Percentiles rank a stretch among this genome's conserved stretches.
phyloP scores from a whole-genome alignment of 2,329 filamentous ascomycete genomes.

The Chalara sp. region DNA sequence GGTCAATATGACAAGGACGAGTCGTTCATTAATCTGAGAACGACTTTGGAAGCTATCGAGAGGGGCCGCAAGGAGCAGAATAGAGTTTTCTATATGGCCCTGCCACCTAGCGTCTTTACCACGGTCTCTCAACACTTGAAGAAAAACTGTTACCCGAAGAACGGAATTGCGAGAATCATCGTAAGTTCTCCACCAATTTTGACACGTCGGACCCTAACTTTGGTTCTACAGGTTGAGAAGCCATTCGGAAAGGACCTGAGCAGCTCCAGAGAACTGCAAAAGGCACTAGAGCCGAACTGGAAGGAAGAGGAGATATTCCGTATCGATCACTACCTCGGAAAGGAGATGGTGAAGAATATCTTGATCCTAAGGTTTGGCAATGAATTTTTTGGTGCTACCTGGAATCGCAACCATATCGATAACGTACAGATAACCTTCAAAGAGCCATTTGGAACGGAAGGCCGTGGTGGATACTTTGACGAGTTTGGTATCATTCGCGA shows the following conservation, averaged over 20 bases:
- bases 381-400: conserved; percentile 96
- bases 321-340: conserved; percentile 98
- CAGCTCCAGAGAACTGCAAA: conserved; percentile 90
- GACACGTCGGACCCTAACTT: neutral
- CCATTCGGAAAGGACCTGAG: conserved; percentile 95
- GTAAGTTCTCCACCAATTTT: conserved; percentile 44
- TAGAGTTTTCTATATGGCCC: conserved; percentile 97
- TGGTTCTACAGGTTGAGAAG: conserved; percentile 74
- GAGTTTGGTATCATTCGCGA: conserved; percentile 99
- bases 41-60: conserved; percentile 82
- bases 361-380: conserved; percentile 97
- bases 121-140: conserved; percentile 96
- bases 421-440: conserved; percentile 99
- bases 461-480: conserved; percentile 96
- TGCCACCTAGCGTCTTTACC: conserved; percentile 96
- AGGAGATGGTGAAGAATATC: conserved; percentile 99
- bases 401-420: conserved; percentile 99
- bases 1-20: conserved; percentile 98
- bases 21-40: conserved; percentile 78
- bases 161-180: conserved; percentile 88
- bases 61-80: conserved; percentile 75
- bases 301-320: conserved; percentile 98
- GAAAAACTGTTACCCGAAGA: conserved; percentile 90
- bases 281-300: conserved; percentile 94
- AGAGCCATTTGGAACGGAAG: conserved; percentile 97